Evolutionary conservation across 1,284 basidiomycete species (phyloP).

Genomic region (Sphagnurus paluster): DNA sequence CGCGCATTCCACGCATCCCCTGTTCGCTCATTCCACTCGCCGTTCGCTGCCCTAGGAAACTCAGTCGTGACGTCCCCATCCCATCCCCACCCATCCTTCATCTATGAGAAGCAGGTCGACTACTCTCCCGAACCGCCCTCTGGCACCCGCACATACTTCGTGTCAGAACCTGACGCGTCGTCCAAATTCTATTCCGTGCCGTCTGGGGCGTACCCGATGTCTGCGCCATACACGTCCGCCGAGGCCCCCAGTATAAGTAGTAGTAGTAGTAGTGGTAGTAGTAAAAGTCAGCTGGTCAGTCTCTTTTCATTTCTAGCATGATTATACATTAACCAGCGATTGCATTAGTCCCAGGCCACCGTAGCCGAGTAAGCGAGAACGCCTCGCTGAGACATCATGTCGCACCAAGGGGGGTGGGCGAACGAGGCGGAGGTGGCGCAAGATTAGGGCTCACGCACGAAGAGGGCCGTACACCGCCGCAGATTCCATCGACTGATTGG

Average conservation of each 20-base stretch:
- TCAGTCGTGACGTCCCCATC: conserved; percentile 31
- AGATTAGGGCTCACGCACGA: conserved; percentile 38
- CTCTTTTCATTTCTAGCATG: conserved; percentile 42
- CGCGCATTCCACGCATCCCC: conserved; percentile 10
- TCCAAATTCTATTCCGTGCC: conserved; percentile 62
- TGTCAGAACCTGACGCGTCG: conserved; percentile 62
- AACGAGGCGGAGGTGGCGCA: conserved; percentile 39
- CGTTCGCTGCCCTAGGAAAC: conserved; percentile 51
- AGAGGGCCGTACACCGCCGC: conserved; percentile 32
- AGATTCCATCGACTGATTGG: conserved; percentile 38
- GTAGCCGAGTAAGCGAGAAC: conserved; percentile 46
- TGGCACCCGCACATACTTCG: conserved; percentile 60
- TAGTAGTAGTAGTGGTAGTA: no score
- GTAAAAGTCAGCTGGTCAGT: no score
- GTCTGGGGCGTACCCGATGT: conserved; percentile 64
- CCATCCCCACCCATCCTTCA: conserved; percentile 26
- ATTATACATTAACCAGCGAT: conserved; percentile 47
- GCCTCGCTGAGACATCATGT: conserved; percentile 41
- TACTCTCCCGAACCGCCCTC: conserved; percentile 46
- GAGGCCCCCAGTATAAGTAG: conserved; percentile 36
- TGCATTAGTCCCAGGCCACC: conserved; percentile 39
- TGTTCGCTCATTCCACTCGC: conserved; percentile 57
- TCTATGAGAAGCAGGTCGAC: conserved; percentile 61
- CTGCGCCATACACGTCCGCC: conserved; percentile 48
- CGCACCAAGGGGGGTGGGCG: conserved; percentile 46